A percentile compares a stretch with the other conserved stretches of the same genome.
These are phyloP conservation scores for Kazachstania sp. DNA, from an alignment of 1,139 yeast species.

Conservation along the genomic window DNA sequence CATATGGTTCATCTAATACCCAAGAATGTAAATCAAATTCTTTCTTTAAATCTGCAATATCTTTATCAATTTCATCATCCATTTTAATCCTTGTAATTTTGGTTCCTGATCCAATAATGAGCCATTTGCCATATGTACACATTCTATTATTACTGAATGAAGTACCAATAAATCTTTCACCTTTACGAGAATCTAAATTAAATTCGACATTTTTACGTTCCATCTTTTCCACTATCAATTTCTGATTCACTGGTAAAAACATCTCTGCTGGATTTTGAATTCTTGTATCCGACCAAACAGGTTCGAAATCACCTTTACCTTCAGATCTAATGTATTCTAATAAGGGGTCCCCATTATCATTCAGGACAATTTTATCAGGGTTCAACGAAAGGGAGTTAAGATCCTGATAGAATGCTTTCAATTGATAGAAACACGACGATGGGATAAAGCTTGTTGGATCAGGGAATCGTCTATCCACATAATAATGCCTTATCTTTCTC, in stretches of 20 bases:
- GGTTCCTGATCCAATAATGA: constrained; percentile 8
- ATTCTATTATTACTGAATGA: constrained; percentile 12
- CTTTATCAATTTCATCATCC: constrained; percentile 1
- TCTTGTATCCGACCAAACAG: constrained; percentile 17
- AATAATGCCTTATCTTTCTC: constrained; percentile 6
- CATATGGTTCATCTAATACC: not conserved
- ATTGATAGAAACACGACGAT: not conserved
- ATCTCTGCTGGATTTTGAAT: constrained; percentile 17
- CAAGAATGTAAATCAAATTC: not conserved
- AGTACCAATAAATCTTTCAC: not conserved
- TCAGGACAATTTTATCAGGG: not conserved
- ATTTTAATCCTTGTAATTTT: constrained; percentile 8
- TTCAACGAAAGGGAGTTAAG: constrained; percentile 1
- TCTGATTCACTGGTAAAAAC: constrained; percentile 15
- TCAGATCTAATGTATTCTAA: constrained; percentile 3
- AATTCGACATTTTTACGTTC: constrained; percentile 1
- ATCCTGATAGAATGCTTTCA: constrained; percentile 3
- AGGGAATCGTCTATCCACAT: constrained; percentile 2
- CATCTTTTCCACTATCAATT: constrained; percentile 12
- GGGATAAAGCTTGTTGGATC: not conserved
- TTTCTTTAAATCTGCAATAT: not conserved
- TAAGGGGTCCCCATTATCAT: constrained; percentile 8
- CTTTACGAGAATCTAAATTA: not conserved
- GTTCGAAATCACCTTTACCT: constrained; percentile 15
- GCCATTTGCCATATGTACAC: constrained; percentile 9